Base-by-base conservation (phyloP, 306 rosid genomes). In the Lathyrus sativus region DNA sequence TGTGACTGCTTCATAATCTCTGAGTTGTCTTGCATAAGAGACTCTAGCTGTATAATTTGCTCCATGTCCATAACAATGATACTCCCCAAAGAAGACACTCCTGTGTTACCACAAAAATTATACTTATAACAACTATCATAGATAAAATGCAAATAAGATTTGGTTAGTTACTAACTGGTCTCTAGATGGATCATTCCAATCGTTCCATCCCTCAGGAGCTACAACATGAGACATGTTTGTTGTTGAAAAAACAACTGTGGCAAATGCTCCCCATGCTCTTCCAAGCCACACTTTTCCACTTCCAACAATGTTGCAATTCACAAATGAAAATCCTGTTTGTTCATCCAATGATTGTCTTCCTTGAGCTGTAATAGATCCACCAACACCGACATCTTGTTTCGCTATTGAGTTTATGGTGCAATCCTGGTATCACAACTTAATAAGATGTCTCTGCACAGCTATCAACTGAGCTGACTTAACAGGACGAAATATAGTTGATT, bases 241-340 rank as follows among this genome's bases (percentile, higher is more conserved):
- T 15, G 4, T 78, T 4, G 87, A 84, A 76, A 89, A 87, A 29
- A 92, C 75, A 0, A 84, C 95, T 4, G 89, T 78, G 39, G 96
- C 89, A 48, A 9, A 86, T 11, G 81, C 0, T 22, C 96, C 89
- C 98, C 96, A 89, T 2, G 98, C 95, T 80, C 98, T 74, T 7
- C 96, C 95, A 15, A 89, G 96, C 96, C 92, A 92, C 46, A 87
- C 89, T 71, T 70, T 85, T 11, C 98, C 96, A 39, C 71, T 84
- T 11, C 98, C 98, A 58, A 6, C 29, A 57, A 92, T 81, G 74
- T 60, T 83, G 42, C 98, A 92, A 49, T 89, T 89, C 81, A 92
- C 85, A 71, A 92, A 89, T 0, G 96, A 86, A 81, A 82, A 92
- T 2, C 98, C 95, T 13, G 70, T 87, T 67, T 75, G 7, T 58